Evolutionary conservation across 2,329 filamentous ascomycete species (phyloP), one percentile per base, ranked within the genome.

Genomic region (Arthrocladium fulminans): DNA sequence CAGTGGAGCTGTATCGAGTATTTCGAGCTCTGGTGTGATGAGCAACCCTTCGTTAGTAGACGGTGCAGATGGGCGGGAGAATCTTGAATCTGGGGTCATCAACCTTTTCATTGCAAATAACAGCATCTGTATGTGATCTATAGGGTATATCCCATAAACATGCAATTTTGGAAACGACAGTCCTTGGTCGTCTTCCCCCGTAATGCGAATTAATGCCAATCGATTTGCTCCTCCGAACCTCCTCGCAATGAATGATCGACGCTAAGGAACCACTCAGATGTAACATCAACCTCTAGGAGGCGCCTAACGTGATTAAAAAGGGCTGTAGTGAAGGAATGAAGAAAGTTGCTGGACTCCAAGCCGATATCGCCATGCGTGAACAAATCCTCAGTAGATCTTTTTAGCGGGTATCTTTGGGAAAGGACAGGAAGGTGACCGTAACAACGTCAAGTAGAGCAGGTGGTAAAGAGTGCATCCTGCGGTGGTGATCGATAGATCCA

Each of bases 51-150:
- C n/a, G n/a, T n/a, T n/a, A n/a, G n/a, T n/a, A n/a, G n/a, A n/a
- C n/a, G n/a, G n/a, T n/a, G n/a, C n/a, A n/a, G n/a, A n/a, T n/a
- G n/a, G n/a, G n/a, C n/a, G n/a, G n/a, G n/a, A n/a, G n/a, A n/a
- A n/a, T n/a, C n/a, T n/a, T n/a, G n/a, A n/a, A n/a, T n/a, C n/a
- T n/a, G n/a, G n/a, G n/a, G n/a, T n/a, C n/a, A n/a, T n/a, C n/a
- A n/a, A n/a, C n/a, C 23, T 42, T 37, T 35, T 45, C 15, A 35
- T 45, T 47, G 44, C 32, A 34, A 22, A 22, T 13, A 35, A 24
- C 13, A 47, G 24, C 32, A 38, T 8, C 32, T 39, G 23, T 47
- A 47, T 39, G 23, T 47, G 30, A 47, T 47, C 44, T 47, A 47
- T 47, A 5, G 44, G 32, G 44, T 47, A 35, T 45, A 45, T 20